A percentile compares a stretch with the other conserved stretches of the same genome.
These are phyloP conservation scores for Phaeodactylum tricornutum DNA, from an alignment of 108 stramenopile species.

Conservation along the genomic window DNA sequence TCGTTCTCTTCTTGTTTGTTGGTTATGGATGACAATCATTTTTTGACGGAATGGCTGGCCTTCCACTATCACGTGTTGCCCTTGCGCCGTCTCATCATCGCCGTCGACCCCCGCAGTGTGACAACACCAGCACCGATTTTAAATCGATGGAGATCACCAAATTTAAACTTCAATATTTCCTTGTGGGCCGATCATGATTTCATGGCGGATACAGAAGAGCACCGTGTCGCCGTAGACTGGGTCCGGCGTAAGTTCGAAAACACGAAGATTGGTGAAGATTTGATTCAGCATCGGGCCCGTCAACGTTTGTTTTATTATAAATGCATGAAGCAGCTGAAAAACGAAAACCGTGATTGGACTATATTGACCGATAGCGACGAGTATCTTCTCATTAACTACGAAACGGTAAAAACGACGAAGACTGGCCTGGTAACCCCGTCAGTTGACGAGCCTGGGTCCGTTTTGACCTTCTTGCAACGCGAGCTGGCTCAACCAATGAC, in stretches of 20 bases:
- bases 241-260: conserved; percentile 12
- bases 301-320: conserved; percentile 39
- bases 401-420: neutral
- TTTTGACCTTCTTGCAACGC: conserved; percentile 13
- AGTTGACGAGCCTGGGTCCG: conserved; percentile 14
- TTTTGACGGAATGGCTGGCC: conserved; percentile 42
- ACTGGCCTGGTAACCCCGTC: neutral
- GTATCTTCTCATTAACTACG: conserved; percentile 33
- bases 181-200: conserved; percentile 21
- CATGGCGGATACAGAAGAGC: conserved; percentile 10
- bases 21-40: conserved; percentile 55
- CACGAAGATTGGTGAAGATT: neutral
- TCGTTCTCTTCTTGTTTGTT: too few relatives aligned
- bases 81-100: conserved; percentile 28
- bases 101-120: conserved; percentile 23
- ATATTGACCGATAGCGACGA: conserved; percentile 54
- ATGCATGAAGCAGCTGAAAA: conserved; percentile 28
- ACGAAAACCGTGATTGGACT: conserved; percentile 25
- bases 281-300: conserved; percentile 26
- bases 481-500: conserved; percentile 3
- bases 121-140: conserved; percentile 27
- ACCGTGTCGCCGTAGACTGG: conserved; percentile 8
- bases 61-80: conserved; percentile 43
- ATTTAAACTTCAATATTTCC: conserved; percentile 19
- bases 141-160: conserved; percentile 19